Evolutionary conservation across 1,284 basidiomycete species (phyloP), one percentile per base, ranked within the genome.

Genomic region (Garcileccinum viscosum): DNA sequence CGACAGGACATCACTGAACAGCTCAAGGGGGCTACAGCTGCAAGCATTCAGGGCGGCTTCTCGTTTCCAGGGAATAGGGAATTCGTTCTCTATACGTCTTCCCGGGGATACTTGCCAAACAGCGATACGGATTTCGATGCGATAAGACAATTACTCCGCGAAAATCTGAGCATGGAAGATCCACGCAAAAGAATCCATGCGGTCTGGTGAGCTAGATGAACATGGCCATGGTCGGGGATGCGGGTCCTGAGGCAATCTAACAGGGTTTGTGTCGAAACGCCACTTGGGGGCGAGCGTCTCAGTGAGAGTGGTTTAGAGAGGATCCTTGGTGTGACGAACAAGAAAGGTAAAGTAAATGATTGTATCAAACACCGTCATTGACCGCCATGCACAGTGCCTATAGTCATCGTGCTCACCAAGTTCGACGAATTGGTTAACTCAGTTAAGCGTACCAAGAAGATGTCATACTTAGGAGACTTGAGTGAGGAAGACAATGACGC

Each of bases 281-380:
- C 66, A 42, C 62, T 42, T 35, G 17, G 50, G 7, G 66, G 66
- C 5, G 66, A 65, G 35, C 66, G 66, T 35, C 62, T 67, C 37
- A 42, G n/a, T 27, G 66, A 67, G 65, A 67, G n/a, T 35, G 66
- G 66, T 17, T 38, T 67, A 30, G 66, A 67, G 63, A 65, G 66
- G 35, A 33, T 67, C 35, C 66, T 67, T n/a, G 66, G 65, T 3
- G 66, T 66, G 63, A 56, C 66, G 12, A 33, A 67, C 40, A 67
- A 65, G 66, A 65, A 65, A 44, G 56, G 66, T 65, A 32, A 37
- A 32, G 11, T 53, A 22, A 42, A 9, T 24, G n/a, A 35, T 33
- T 27, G 15, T n/a, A 38, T 37, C 22, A 9, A 27, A 40, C 53
- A 50, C 17, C 22, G 40, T 44, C 42, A 50, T 32, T 65, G 11